Evolutionary conservation across 148 eudicot species (phyloP).

Genomic region (Linanthus parryae): DNA sequence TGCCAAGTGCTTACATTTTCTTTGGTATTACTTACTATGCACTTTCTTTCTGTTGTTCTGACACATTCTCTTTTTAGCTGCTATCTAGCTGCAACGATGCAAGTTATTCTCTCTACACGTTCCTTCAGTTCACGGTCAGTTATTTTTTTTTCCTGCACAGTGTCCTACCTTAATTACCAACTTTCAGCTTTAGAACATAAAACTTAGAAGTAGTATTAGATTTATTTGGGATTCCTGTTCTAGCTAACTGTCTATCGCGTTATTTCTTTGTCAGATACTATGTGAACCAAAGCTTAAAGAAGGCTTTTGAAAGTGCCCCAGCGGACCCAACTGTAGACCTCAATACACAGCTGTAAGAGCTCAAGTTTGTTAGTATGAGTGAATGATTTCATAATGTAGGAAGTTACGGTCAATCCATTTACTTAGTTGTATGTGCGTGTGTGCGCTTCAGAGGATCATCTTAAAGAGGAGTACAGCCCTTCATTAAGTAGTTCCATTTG

Average conservation of each 20-base stretch:
- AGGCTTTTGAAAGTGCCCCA: slow-evolving; percentile 76
- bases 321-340: slow-evolving; percentile 98
- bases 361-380: background rate
- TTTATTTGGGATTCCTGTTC: background rate
- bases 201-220: background rate
- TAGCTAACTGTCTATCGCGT: background rate
- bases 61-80: slow-evolving; percentile 44
- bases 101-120: slow-evolving; percentile 78
- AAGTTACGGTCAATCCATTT: no score
- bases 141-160: background rate
- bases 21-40: background rate
- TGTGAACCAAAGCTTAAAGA: slow-evolving; percentile 46
- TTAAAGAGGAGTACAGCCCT: no score
- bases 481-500: background rate
- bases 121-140: slow-evolving; percentile 68
- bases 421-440: no score
- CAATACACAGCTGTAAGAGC: slow-evolving; percentile 85
- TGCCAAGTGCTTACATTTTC: background rate
- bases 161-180: background rate
- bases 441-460: no score
- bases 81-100: slow-evolving; percentile 97
- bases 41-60: slow-evolving; percentile 1
- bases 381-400: no score
- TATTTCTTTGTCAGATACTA: slow-evolving; percentile 47
- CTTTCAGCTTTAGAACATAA: background rate